These are phyloP conservation scores for Trifolium fragiferum DNA, from an alignment of 306 rosid genomes.

Conservation along the genomic window DNA sequence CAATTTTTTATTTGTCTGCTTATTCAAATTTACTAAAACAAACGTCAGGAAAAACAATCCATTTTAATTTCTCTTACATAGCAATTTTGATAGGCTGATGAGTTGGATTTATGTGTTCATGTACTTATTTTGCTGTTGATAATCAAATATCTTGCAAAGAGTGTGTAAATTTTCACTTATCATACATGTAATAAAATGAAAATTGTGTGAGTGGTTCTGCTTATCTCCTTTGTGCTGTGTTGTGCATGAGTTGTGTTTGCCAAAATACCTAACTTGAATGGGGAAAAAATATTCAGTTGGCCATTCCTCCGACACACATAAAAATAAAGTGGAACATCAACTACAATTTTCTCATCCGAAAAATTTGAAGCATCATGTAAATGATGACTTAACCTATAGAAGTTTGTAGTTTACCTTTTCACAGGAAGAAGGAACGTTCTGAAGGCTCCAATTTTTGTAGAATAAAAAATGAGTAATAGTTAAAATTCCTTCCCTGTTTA, in stretches of 20 bases:
- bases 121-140: conserved; percentile 18
- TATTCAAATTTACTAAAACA: conserved; percentile 21
- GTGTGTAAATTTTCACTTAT: not conserved
- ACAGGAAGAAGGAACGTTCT: not conserved
- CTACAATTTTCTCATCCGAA: conserved; percentile 8
- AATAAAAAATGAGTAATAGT: conserved; percentile 19
- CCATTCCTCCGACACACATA: conserved; percentile 22
- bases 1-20: conserved; percentile 7
- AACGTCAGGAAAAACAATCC: conserved; percentile 13
- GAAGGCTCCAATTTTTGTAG: conserved; percentile 17
- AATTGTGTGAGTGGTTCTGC: conserved; percentile 22
- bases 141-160: conserved; percentile 15
- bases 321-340: conserved; percentile 24
- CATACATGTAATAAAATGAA: conserved; percentile 28
- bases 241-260: conserved; percentile 9
- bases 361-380: conserved; percentile 27
- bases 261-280: conserved; percentile 13
- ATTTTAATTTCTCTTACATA: conserved; percentile 25
- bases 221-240: conserved; percentile 19
- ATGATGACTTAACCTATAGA: conserved; percentile 24
- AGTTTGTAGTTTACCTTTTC: conserved; percentile 7
- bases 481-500: conserved; percentile 34
- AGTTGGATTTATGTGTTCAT: conserved; percentile 8
- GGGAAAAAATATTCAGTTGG: conserved; percentile 12
- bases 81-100: conserved; percentile 18